phyloP scores from a whole-genome alignment of 2,329 filamentous ascomycete genomes.

The Aspergillus sp. region DNA sequence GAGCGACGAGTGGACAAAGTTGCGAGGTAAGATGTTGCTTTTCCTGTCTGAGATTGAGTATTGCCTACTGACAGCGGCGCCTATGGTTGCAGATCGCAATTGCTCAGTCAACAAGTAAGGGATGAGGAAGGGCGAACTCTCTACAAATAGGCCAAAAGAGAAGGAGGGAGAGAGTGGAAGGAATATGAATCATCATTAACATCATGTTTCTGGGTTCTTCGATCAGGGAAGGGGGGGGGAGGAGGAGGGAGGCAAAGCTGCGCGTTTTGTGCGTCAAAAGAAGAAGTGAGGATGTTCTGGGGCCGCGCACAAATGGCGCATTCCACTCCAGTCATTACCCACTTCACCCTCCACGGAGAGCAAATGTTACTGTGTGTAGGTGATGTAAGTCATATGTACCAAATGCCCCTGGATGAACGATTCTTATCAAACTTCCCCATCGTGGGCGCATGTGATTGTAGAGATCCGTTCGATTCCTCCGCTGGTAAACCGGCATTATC shows the following conservation, averaged over 20 bases:
- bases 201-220: conserved; percentile 7
- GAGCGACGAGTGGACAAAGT: neutral
- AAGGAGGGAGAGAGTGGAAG: neutral
- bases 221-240: neutral
- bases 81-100: neutral
- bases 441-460: neutral
- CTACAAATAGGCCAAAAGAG: neutral
- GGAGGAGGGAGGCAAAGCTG: conserved; percentile 23
- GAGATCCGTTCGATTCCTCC: no score
- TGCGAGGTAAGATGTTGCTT: neutral
- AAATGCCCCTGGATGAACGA: neutral
- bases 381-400: neutral
- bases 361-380: neutral
- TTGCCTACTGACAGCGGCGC: neutral
- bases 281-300: conserved; percentile 15
- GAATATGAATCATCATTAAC: neutral
- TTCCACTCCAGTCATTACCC: conserved; percentile 8
- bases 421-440: neutral
- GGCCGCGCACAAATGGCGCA: conserved; percentile 42
- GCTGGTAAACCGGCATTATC: no score
- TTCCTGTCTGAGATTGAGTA: conserved; percentile 2
- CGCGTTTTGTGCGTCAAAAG: conserved; percentile 35
- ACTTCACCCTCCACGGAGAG: neutral
- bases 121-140: neutral
- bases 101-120: neutral